Base-by-base conservation (phyloP, 2,329 filamentous ascomycete genomes). In the Fusarium dimerum region DNA sequence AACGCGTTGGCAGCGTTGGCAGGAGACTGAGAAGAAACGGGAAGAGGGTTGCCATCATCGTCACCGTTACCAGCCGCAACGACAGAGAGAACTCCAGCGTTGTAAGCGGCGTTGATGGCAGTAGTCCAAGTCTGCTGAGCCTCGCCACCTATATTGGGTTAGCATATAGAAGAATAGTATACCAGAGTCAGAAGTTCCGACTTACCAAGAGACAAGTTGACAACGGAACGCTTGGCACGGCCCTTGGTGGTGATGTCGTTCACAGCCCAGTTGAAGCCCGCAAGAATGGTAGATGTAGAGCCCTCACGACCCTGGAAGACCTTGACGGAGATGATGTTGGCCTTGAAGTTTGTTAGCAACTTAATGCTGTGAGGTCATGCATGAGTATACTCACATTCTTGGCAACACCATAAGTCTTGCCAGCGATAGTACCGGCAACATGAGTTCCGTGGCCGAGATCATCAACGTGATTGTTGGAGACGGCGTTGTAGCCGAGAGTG, bases 11-110 rank as follows among this genome's bases (percentile, higher is more conserved):
- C 47, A 32, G 71, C 74, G 6, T 73, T 76, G 50, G 77, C 75
- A 2, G 78, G 77, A 15, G 78, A 81, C 59, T 66, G 72, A 64
- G 66, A 66, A 32, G 69, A 64, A 2, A 78, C 77, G 53, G 79
- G 69, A 5, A 59, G 60, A 40, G 64, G 64, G 40, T 45, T 49
- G 16, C 60, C 62, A 3, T 39, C 30, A 1, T 2, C 54, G 48
- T 71, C 71, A 46, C 66, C 66, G 56, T 81, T 81, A 6, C 78
- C 78, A 12, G 77, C 76, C 2, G 77, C 77, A 9, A 77, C 75
- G 40, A 73, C 72, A 4, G 77, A 67, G 53, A 77, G 72, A 18
- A 80, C 62, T 18, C 76, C 76, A 1, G 63, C 53, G 36, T 62
- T 56, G 49, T 75, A 72, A 15, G 73, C 73, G 15, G 70, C 69